Base-by-base conservation (phyloP, 1,284 basidiomycete genomes). In the Nidula niveotomentosa region DNA sequence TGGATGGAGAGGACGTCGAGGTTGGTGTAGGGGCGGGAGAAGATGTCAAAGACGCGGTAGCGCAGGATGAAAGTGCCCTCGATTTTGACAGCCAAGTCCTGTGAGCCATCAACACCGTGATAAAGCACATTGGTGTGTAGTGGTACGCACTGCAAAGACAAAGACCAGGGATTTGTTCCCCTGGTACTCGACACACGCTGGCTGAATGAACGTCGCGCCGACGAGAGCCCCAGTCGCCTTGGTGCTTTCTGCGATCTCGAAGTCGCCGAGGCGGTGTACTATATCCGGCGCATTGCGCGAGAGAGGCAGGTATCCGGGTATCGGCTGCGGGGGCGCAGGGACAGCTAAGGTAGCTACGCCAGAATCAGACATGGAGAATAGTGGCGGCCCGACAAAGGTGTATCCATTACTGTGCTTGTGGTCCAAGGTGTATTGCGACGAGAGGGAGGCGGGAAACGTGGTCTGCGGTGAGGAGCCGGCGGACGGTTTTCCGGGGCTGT, bases 11-110 rank as follows among this genome's bases (percentile, higher is more conserved):
- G 66, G 53, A 84, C 72, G 73, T 60, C 54, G 30, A 41, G 57
- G 33, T 56, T 54, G 43, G 58, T 58, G 36, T 54, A 56, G 8
- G 62, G 67, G 35, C 56, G 60, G 1, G 82, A 83, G 66, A 84
- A 85, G 39, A 89, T 72, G 63, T 90, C 86, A 59, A 89, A 89
- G 58, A 80, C 78, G 9, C 86, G 76, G 62, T 90, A 89, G 49
- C 86, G 79, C 36, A 89, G 72, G 51, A 85, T 76, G 65, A 89
- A 89, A 23, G 73, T 73, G 18, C 87, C 86, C 64, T 89, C 87
- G 12, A 74, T 74, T 61, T 84, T 86, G 17, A 89, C 86, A 0
- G 86, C 86, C 18, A 88, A 69, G 60, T 88, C 86, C 85, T 87
- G 55, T 23, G 57, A 23, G 23, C 23, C 3, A 23, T 23, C 5